These are phyloP conservation scores for Henckelia pumila DNA, from an alignment of 257 asterid species.

Conservation along the genomic window DNA sequence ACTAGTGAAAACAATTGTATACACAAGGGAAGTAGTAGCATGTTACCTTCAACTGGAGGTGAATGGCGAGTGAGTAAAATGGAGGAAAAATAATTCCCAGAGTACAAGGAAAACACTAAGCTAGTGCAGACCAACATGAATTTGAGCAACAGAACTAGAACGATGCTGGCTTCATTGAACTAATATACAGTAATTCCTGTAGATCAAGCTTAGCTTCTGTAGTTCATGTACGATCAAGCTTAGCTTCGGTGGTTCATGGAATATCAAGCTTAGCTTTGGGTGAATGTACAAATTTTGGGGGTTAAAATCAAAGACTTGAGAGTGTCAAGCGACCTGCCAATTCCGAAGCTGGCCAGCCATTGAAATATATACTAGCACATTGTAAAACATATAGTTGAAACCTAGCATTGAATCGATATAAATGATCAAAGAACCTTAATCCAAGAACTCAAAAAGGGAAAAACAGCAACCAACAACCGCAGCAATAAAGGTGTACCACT, in stretches of 20 bases:
- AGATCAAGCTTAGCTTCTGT: not conserved
- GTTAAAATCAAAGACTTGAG: not conserved
- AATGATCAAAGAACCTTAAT: slow-evolving; percentile 38
- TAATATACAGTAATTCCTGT: not conserved
- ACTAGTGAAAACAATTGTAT: not conserved
- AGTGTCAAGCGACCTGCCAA: too few species aligned
- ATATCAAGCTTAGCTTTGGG: too few species aligned
- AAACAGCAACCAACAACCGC: slow-evolving; percentile 57
- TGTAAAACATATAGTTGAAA: not conserved
- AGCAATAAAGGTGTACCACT: slow-evolving; percentile 49
- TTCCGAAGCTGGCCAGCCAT: not conserved
- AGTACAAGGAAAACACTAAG: not conserved
- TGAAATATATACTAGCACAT: not conserved
- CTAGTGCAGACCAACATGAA: not conserved
- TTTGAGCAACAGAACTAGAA: not conserved
- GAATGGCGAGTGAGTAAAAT: not conserved
- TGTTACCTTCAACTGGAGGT: not conserved
- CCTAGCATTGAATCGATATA: not conserved
- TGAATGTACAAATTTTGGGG: too few species aligned
- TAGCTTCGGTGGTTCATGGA: too few species aligned
- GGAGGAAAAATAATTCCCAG: not conserved
- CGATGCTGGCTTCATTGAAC: not conserved
- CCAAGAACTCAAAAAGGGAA: slow-evolving; percentile 73
- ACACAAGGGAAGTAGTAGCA: not conserved
- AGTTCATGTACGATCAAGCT: too few species aligned